These are phyloP conservation scores for Cryptococcus hybrid DNA, from an alignment of 1,284 basidiomycete species.

Conservation along the genomic window DNA sequence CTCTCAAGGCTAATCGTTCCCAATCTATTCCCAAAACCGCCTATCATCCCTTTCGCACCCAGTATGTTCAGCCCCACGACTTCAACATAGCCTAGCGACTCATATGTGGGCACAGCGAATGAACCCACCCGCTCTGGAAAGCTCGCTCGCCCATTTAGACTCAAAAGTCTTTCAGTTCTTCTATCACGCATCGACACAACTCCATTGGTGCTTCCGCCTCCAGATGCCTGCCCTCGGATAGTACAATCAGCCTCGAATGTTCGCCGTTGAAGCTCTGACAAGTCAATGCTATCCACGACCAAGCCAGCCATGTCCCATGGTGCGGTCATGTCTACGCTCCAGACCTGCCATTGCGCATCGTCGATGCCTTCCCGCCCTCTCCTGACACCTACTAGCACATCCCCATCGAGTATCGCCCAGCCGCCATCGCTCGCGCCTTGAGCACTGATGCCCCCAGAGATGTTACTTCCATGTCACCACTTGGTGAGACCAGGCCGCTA, in stretches of 20 bases:
- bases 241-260: neutral
- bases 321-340: conserved; percentile 29
- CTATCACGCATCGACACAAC: conserved; percentile 27
- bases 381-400: conserved; percentile 29
- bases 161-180: conserved; percentile 35
- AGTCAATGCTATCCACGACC: conserved; percentile 17
- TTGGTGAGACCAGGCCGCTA: conserved; percentile 4
- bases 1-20: conserved; percentile 25
- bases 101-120: conserved; percentile 28
- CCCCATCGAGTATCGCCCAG: conserved; percentile 18
- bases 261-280: conserved; percentile 2
- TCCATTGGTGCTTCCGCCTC: conserved; percentile 2
- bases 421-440: conserved; percentile 12
- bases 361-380: conserved; percentile 30
- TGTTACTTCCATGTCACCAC: conserved; percentile 24
- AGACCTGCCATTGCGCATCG: conserved; percentile 41
- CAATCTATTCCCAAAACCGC: conserved; percentile 42
- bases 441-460: conserved; percentile 29
- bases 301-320: conserved; percentile 36
- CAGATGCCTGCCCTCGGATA: neutral
- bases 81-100: conserved; percentile 33
- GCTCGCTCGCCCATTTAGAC: conserved; percentile 33
- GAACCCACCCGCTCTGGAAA: conserved; percentile 26
- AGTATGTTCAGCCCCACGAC: conserved; percentile 14
- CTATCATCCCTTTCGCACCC: conserved; percentile 18